phyloP scores from a whole-genome alignment of 148 eudicot species.

The Vaccinium corymbosum region DNA sequence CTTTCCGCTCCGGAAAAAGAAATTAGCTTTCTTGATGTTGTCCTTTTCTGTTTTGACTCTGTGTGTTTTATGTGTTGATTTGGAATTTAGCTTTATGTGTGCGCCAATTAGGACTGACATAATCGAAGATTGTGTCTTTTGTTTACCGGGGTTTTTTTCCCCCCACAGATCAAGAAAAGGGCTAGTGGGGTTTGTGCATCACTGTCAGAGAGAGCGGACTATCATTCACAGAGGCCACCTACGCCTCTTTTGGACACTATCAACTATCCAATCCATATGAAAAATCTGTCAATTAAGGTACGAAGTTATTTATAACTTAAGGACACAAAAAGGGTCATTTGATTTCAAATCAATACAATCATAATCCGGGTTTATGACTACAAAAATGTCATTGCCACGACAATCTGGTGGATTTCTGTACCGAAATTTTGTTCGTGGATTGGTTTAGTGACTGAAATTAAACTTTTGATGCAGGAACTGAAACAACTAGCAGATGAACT shows the following conservation, averaged over 20 bases:
- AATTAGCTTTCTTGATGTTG: background rate
- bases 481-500: conserved; percentile 88
- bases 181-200: conserved; percentile 56
- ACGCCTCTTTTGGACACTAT: conserved; percentile 96
- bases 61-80: background rate
- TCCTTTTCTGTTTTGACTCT: background rate
- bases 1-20: background rate
- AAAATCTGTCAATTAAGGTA: conserved; percentile 87
- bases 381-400: background rate
- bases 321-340: background rate
- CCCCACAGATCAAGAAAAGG: conserved; percentile 52
- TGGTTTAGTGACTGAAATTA: background rate
- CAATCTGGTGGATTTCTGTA: background rate
- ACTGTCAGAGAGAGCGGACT: conserved; percentile 70
- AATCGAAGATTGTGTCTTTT: background rate
- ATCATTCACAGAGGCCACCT: conserved; percentile 81
- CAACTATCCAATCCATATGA: conserved; percentile 94
- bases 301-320: background rate
- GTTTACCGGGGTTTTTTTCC: conserved; percentile 14
- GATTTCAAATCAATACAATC: background rate
- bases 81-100: background rate
- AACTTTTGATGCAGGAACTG: conserved; percentile 59
- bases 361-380: too few species aligned
- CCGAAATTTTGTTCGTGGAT: background rate
- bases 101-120: background rate